Conservation (phyloP, 225 moss, liverwort and hornwort species). For the Physcomitrium patens region DNA sequence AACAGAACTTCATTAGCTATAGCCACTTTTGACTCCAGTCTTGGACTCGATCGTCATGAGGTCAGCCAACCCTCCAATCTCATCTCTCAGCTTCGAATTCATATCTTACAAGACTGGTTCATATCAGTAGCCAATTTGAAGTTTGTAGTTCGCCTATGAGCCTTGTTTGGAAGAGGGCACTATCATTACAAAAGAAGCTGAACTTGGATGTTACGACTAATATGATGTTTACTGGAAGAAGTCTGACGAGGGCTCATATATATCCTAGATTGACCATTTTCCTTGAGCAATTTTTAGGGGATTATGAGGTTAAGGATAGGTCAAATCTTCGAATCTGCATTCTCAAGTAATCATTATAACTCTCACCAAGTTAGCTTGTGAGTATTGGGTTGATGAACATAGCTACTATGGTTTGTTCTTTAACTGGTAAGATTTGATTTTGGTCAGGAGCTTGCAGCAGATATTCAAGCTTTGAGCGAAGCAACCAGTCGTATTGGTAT, state of each 20-base stretch:
- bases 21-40: slow-evolving; percentile 58
- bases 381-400: slow-evolving; percentile 20
- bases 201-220: background rate
- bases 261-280: background rate
- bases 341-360: background rate
- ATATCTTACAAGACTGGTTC: background rate
- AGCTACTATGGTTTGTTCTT: slow-evolving; percentile 17
- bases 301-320: slow-evolving; percentile 17
- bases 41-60: slow-evolving; percentile 85
- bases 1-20: slow-evolving; percentile 67
- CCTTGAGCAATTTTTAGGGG: background rate
- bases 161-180: slow-evolving; percentile 16
- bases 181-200: slow-evolving; percentile 6
- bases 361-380: slow-evolving; percentile 8
- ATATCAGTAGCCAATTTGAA: slow-evolving; percentile 10
- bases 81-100: slow-evolving; percentile 15
- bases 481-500: slow-evolving; percentile 31
- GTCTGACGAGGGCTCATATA: background rate
- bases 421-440: slow-evolving; percentile 25
- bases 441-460: slow-evolving; percentile 67
- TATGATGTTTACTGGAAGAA: background rate
- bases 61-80: slow-evolving; percentile 40
- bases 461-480: slow-evolving; percentile 48
- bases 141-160: background rate
- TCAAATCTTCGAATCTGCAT: background rate